phyloP scores from a whole-genome alignment of 2,329 filamentous ascomycete genomes.

The Colletotrichum simmondsii region DNA sequence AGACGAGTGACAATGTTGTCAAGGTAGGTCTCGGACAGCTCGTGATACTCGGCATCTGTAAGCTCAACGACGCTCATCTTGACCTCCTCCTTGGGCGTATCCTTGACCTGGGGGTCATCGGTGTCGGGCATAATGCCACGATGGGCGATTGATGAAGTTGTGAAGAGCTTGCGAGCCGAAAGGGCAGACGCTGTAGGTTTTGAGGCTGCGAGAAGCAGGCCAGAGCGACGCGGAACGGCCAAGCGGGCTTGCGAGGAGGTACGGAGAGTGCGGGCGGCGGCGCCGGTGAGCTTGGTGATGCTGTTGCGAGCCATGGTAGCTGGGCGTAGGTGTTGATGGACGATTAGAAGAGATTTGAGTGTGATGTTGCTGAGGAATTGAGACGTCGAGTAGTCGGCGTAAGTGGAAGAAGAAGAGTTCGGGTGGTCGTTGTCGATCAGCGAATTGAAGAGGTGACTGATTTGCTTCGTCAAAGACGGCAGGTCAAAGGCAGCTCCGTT shows the following conservation, averaged over 20 bases:
- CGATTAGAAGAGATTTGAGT: background rate
- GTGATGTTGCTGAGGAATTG: background rate
- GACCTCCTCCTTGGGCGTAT: conserved; percentile 54
- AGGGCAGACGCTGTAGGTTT: conserved; percentile 34
- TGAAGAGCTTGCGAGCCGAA: conserved; percentile 42
- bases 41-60: conserved; percentile 78
- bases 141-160: conserved; percentile 40
- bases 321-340: background rate
- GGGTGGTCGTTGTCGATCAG: background rate
- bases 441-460: background rate
- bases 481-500: conserved; percentile 19
- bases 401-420: background rate
- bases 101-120: conserved; percentile 59
- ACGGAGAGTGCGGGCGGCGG: conserved; percentile 47
- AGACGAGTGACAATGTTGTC: conserved; percentile 66
- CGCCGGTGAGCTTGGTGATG: conserved; percentile 50
- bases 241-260: conserved; percentile 39
- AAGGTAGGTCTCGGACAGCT: conserved; percentile 81
- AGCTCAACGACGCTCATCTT: conserved; percentile 67
- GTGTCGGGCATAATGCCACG: conserved; percentile 71
- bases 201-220: conserved; percentile 18
- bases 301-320: conserved; percentile 44
- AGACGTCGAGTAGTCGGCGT: background rate
- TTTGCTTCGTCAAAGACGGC: background rate
- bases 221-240: conserved; percentile 19